phyloP scores from a whole-genome alignment of 768 basidiomycete species.

The Tephrocybe sp. region DNA sequence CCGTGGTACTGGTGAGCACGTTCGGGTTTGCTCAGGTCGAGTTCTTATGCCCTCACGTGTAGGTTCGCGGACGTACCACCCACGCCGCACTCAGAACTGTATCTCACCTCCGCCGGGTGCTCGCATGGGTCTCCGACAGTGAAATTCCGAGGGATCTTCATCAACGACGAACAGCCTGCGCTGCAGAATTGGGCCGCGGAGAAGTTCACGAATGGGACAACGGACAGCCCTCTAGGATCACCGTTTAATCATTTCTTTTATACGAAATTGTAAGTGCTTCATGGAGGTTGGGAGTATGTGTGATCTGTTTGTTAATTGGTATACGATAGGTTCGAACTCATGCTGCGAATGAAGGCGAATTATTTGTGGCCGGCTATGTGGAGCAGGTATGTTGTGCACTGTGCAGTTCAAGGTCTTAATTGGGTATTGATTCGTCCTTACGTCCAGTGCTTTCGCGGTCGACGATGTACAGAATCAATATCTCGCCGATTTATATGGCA shows the following conservation, averaged over 20 bases:
- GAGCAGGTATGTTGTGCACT: conserved; percentile 29
- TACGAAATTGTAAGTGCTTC: conserved; percentile 46
- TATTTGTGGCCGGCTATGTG: conserved; percentile 67
- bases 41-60: conserved; percentile 1
- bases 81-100: conserved; percentile 47
- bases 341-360: conserved; percentile 68
- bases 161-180: conserved; percentile 78
- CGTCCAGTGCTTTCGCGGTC: conserved; percentile 47
- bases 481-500: conserved; percentile 62
- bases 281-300: no score
- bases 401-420: not conserved
- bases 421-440: not conserved
- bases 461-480: conserved; percentile 64
- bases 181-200: conserved; percentile 71
- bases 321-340: conserved; percentile 60
- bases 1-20: conserved; percentile 63
- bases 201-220: conserved; percentile 67
- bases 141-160: conserved; percentile 70
- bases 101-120: conserved; percentile 43
- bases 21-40: not conserved
- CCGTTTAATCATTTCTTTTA: conserved; percentile 68
- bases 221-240: conserved; percentile 43
- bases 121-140: conserved; percentile 65
- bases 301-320: no score
- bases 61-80: conserved; percentile 84